These are phyloP conservation scores for Pelargonium nanum DNA, from an alignment of 345 rosid genomes.

Conservation along the genomic window DNA sequence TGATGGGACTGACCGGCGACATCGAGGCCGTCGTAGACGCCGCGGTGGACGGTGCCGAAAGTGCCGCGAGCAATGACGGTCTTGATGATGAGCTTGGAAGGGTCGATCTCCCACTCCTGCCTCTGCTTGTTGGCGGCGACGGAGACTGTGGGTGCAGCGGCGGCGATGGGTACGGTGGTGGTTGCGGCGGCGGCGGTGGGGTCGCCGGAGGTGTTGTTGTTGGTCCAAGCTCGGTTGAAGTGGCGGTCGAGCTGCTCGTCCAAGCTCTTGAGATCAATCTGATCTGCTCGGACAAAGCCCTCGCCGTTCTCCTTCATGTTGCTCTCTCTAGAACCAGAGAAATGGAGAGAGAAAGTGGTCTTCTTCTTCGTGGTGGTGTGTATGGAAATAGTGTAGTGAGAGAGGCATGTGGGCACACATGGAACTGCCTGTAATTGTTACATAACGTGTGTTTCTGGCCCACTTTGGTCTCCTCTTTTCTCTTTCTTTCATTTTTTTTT, in stretches of 20 bases:
- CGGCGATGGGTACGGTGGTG: background rate
- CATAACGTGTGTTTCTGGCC: background rate
- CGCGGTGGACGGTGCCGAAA: constrained; percentile 96
- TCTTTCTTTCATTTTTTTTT: background rate
- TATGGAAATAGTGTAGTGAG: background rate
- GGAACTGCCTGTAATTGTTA: background rate
- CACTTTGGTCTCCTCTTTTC: background rate
- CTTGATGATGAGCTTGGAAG: constrained; percentile 74
- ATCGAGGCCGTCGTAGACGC: constrained; percentile 73
- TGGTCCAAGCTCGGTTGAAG: constrained; percentile 58
- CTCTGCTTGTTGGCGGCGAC: constrained; percentile 29
- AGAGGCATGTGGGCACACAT: background rate
- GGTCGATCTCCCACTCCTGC: constrained; percentile 95
- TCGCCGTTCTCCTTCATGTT: constrained; percentile 58
- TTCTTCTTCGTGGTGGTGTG: background rate
- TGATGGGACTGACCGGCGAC: constrained; percentile 88
- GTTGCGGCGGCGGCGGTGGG: constrained; percentile 14
- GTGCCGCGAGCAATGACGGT: constrained; percentile 92
- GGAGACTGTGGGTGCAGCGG: background rate
- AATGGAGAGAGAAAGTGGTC: background rate
- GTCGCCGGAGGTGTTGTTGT: constrained; percentile 35
- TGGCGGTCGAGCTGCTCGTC: constrained; percentile 93
- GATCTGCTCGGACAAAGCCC: constrained; percentile 90
- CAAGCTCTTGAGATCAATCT: constrained; percentile 90
- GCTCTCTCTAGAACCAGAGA: background rate